Evolutionary conservation across 106 monocot species (phyloP).

Genomic region (Ottelia alismoides): DNA sequence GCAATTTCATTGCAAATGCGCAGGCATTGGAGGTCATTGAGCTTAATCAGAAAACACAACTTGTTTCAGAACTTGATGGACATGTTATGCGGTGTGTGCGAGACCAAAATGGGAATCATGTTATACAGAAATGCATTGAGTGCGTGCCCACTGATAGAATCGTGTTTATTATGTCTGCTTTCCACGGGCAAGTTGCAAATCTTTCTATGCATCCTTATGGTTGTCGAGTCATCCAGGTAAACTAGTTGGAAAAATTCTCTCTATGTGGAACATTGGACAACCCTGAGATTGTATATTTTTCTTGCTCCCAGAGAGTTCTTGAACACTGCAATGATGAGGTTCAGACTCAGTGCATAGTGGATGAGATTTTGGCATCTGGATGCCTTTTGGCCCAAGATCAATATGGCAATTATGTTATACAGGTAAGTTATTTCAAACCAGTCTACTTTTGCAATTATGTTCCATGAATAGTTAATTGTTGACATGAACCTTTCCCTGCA

Average conservation of each 20-base stretch:
- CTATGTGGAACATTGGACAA: neutral
- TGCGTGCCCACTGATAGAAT: slow-evolving; percentile 80
- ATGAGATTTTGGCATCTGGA: slow-evolving; percentile 85
- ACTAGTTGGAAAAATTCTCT: neutral
- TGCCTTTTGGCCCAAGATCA: slow-evolving; percentile 87
- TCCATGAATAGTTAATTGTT: no score
- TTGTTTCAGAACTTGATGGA: slow-evolving; percentile 85
- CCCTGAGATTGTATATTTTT: neutral
- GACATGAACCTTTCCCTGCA: no score
- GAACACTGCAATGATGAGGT: slow-evolving; percentile 74
- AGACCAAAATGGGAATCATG: slow-evolving; percentile 98
- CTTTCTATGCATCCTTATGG: slow-evolving; percentile 95
- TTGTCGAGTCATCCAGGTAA: slow-evolving; percentile 94
- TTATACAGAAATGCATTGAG: slow-evolving; percentile 98
- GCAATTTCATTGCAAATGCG: no score
- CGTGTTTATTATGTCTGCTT: slow-evolving; percentile 77
- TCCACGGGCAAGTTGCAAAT: slow-evolving; percentile 64
- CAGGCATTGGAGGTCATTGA: slow-evolving; percentile 97
- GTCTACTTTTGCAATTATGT: no score
- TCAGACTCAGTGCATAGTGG: slow-evolving; percentile 60
- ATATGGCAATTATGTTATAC: slow-evolving; percentile 98
- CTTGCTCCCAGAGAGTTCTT: slow-evolving; percentile 63
- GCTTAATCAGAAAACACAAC: slow-evolving; percentile 65
- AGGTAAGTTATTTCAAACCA: no score
- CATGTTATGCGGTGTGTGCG: slow-evolving; percentile 88